phyloP scores from a whole-genome alignment of 2,329 filamentous ascomycete species.

The Phyllosticta citrichinensis region DNA sequence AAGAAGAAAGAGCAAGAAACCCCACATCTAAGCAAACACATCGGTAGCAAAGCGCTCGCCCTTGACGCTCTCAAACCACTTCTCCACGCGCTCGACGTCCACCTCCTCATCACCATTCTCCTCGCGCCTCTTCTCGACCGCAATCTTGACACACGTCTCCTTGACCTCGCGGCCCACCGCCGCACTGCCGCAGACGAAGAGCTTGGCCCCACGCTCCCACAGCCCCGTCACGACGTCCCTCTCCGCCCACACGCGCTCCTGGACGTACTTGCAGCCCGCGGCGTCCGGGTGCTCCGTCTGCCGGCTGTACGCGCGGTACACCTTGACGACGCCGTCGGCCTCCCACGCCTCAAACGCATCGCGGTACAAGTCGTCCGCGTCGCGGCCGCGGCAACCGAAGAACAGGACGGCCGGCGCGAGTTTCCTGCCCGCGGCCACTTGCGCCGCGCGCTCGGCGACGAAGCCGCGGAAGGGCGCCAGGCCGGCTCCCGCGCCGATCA shows the following conservation, averaged over 20 bases:
- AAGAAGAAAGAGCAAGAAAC: too few species aligned
- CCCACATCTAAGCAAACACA: conserved; percentile 27
- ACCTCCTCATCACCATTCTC: conserved; percentile 26
- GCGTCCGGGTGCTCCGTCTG: conserved; percentile 26
- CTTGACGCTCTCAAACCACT: conserved; percentile 37
- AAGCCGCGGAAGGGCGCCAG: conserved; percentile 36
- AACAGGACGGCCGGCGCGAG: conserved; percentile 56
- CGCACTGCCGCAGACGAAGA: conserved; percentile 56
- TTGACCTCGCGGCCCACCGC: conserved; percentile 37
- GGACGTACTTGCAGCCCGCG: conserved; percentile 43
- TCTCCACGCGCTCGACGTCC: conserved; percentile 11
- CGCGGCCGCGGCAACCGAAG: conserved; percentile 50
- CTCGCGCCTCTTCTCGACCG: conserved; percentile 13
- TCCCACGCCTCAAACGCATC: conserved; percentile 52
- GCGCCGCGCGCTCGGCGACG: conserved; percentile 31
- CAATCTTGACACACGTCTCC: conserved; percentile 32
- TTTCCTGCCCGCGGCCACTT: conserved; percentile 37
- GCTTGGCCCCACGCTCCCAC: conserved; percentile 41
- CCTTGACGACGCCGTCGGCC: conserved; percentile 47
- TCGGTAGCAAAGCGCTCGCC: conserved; percentile 39
- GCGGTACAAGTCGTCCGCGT: conserved; percentile 50
- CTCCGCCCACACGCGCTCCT: conserved; percentile 42
- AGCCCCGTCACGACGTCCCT: conserved; percentile 34
- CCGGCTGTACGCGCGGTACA: conserved; percentile 52
- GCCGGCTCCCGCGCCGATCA: conserved; percentile 29